phyloP scores from a whole-genome alignment of 2,329 filamentous ascomycete genomes.

The Pyrenochaeta sp. region DNA sequence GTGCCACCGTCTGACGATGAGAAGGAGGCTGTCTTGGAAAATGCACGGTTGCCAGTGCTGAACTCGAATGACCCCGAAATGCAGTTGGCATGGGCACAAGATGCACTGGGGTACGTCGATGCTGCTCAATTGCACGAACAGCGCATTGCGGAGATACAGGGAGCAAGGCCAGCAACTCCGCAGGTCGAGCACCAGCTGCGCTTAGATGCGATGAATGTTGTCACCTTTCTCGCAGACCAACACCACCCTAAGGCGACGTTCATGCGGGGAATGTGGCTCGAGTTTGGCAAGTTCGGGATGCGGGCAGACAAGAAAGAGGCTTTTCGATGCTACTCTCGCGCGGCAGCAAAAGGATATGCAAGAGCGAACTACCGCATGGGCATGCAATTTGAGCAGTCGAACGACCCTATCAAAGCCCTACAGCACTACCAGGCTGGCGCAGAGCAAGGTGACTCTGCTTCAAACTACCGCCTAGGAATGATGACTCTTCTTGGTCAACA shows the following conservation, averaged over 20 bases:
- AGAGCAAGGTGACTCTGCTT: constrained; percentile 83
- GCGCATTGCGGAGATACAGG: constrained; percentile 68
- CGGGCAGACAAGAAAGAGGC: constrained; percentile 94
- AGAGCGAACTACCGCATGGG: constrained; percentile 96
- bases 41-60: constrained; percentile 81
- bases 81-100: constrained; percentile 96
- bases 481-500: constrained; percentile 96
- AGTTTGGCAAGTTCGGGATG: constrained; percentile 95
- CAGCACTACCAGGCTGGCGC: constrained; percentile 89
- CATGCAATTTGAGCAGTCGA: constrained; percentile 97
- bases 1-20: constrained; percentile 94
- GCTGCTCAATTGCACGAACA: constrained; percentile 79
- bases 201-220: constrained; percentile 89
- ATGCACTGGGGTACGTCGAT: constrained; percentile 88
- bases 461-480: constrained; percentile 89
- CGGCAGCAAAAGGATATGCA: constrained; percentile 85
- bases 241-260: constrained; percentile 94
- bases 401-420: constrained; percentile 89
- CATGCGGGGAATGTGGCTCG: constrained; percentile 94
- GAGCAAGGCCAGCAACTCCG: constrained; percentile 77
- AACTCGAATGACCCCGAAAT: constrained; percentile 95
- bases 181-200: constrained; percentile 88
- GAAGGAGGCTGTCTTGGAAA: constrained; percentile 88
- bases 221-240: constrained; percentile 88
- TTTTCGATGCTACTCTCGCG: constrained; percentile 83